A percentile compares a stretch with the other conserved stretches of the same genome.
Conservation (phyloP, 352 stramenopile species). For the Phytophthora pluvialis region DNA sequence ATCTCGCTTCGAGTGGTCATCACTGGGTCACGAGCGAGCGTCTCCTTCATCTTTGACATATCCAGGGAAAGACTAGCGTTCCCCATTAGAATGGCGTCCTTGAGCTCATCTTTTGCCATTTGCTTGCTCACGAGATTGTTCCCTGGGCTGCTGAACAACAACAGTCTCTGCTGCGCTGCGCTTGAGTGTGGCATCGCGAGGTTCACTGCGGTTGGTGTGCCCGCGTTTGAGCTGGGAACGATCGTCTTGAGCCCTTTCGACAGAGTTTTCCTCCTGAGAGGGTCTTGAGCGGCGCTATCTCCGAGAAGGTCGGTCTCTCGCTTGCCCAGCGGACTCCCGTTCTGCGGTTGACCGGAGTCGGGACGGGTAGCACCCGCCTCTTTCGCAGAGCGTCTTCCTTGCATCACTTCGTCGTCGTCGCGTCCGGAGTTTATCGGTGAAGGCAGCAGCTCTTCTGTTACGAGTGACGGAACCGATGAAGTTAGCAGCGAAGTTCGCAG, state of each 20-base stretch:
- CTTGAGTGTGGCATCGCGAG: constrained; percentile 19
- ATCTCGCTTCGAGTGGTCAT: constrained; percentile 29
- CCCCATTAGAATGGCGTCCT: constrained; percentile 35
- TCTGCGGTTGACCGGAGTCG: constrained; percentile 14
- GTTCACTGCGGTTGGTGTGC: constrained; percentile 17
- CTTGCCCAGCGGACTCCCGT: constrained; percentile 14
- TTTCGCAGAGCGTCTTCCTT: constrained; percentile 10
- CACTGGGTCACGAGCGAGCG: constrained; percentile 17
- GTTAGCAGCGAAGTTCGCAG: constrained; percentile 27
- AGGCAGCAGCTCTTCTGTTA: constrained; percentile 24
- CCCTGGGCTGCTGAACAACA: constrained; percentile 28
- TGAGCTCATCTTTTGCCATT: constrained; percentile 46
- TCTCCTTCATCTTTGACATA: constrained; percentile 37
- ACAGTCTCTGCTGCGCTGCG: constrained; percentile 24
- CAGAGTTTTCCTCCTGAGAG: constrained; percentile 42
- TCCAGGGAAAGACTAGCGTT: constrained; percentile 45
- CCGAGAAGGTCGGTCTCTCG: constrained; percentile 28
- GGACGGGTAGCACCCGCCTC: neutral
- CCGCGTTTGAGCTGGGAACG: constrained; percentile 15
- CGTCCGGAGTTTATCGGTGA: constrained; percentile 18
- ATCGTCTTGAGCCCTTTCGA: constrained; percentile 38
- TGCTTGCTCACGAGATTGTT: constrained; percentile 34
- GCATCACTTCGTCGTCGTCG: constrained; percentile 13
- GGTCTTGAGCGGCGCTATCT: constrained; percentile 24
- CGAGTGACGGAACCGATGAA: constrained; percentile 39